A percentile compares a stretch with the other conserved stretches of the same genome.
Evolutionary conservation across 225 moss, liverwort and hornwort species (phyloP).

Genomic region (Straminergon stramineum): DNA sequence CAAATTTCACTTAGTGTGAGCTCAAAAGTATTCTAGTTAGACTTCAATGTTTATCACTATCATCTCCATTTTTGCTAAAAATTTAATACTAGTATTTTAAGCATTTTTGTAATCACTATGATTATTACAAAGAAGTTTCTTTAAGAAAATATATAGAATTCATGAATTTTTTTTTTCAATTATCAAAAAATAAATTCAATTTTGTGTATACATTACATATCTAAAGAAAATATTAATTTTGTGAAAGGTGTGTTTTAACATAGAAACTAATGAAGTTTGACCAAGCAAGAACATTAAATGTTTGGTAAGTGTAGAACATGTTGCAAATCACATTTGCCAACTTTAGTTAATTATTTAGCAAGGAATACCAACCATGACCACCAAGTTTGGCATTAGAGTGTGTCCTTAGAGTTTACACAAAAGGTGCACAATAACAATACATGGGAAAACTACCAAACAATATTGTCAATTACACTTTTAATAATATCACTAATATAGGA

Average conservation of each 20-base stretch:
- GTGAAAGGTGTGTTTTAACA: background rate
- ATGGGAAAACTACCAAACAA: background rate
- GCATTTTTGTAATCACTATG: background rate
- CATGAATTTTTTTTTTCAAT: background rate
- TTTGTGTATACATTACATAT: rapidly evolving
- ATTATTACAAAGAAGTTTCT: background rate
- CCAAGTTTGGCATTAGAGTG: rapidly evolving
- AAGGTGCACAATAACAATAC: rapidly evolving
- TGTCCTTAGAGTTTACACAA: no score
- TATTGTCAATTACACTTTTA: background rate
- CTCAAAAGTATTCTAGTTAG: background rate
- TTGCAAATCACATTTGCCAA: rapidly evolving
- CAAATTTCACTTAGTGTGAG: background rate
- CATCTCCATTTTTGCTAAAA: background rate
- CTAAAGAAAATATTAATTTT: background rate
- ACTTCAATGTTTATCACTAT: background rate
- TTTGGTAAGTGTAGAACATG: rapidly evolving
- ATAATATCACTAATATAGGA: background rate
- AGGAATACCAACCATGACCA: background rate
- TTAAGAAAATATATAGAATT: background rate
- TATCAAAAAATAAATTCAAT: background rate
- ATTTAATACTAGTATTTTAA: background rate
- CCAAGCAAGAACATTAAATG: rapidly evolving
- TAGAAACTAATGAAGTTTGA: background rate
- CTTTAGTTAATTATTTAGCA: background rate